phyloP scores from a whole-genome alignment of 73 alveolate genomes.

The Paramecium tetraurelia region DNA sequence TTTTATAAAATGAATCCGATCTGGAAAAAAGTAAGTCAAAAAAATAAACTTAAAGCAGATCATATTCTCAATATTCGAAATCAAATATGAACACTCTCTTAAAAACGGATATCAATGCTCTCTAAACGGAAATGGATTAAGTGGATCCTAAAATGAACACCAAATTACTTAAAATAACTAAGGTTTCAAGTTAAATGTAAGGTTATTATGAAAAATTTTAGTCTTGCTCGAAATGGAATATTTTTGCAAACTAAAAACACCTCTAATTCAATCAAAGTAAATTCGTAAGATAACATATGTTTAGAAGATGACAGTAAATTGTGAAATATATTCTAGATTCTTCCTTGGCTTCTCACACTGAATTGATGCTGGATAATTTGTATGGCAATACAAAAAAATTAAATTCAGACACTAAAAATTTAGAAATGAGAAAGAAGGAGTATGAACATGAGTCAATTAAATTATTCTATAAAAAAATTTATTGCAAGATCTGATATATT shows the following conservation, averaged over 20 bases:
- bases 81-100: background rate
- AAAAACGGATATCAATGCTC: background rate
- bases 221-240: background rate
- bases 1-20: background rate
- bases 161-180: background rate
- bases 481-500: background rate
- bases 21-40: background rate
- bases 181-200: slow-evolving; percentile 8
- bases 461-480: slow-evolving; percentile 28
- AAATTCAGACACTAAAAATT: background rate
- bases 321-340: background rate
- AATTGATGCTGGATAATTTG: slow-evolving; percentile 18
- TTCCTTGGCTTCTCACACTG: background rate
- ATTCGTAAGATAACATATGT: background rate
- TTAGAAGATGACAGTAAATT: slow-evolving; percentile 8
- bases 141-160: background rate
- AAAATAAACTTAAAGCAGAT: background rate
- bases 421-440: background rate
- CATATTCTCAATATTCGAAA: slow-evolving; percentile 2
- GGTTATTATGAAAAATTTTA: background rate
- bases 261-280: background rate
- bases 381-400: background rate
- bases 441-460: background rate
- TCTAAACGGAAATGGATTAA: background rate
- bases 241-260: background rate